These are phyloP conservation scores for Penicillium sp. DNA, from an alignment of 2,329 filamentous ascomycete species.

Conservation along the genomic window DNA sequence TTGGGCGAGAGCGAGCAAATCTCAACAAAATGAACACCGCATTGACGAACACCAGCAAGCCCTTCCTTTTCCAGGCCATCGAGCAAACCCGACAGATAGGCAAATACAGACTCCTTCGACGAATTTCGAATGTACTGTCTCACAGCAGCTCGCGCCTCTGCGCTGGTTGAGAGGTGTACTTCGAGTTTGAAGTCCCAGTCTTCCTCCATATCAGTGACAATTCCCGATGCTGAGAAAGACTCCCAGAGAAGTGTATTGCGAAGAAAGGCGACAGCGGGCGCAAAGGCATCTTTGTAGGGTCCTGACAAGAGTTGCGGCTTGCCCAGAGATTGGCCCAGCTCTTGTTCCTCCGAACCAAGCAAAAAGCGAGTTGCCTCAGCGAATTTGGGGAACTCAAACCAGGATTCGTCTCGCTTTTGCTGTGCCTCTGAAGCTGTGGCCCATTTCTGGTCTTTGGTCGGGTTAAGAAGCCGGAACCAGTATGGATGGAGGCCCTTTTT, in stretches of 20 bases:
- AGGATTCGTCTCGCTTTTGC: constrained; percentile 54
- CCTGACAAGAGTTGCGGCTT: constrained; percentile 32
- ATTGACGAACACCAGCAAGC: constrained; percentile 48
- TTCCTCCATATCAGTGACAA: constrained; percentile 64
- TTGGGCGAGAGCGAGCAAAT: constrained; percentile 61
- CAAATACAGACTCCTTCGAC: constrained; percentile 42
- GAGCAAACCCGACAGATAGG: constrained; percentile 52
- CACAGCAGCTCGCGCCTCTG: constrained; percentile 63
- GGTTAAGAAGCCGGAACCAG: constrained; percentile 69
- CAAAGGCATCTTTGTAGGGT: constrained; percentile 58
- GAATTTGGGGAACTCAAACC: constrained; percentile 47
- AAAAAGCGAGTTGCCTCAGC: constrained; percentile 38
- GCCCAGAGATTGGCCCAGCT: constrained; percentile 43
- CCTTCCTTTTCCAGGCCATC: constrained; percentile 47
- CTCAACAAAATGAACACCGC: constrained; percentile 57
- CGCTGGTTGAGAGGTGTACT: constrained; percentile 71
- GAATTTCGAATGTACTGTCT: constrained; percentile 38
- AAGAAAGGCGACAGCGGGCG: constrained; percentile 72
- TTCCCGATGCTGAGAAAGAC: constrained; percentile 53
- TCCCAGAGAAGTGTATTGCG: constrained; percentile 64
- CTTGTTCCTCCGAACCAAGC: constrained; percentile 28
- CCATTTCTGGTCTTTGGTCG: constrained; percentile 49
- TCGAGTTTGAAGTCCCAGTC: constrained; percentile 86
- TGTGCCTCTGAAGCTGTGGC: constrained; percentile 51
- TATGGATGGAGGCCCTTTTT: constrained; percentile 83